Evolutionary conservation across 1,139 yeast species (phyloP), one percentile per base, ranked within the genome.

Genomic region (Geotrichum aggregatum): DNA sequence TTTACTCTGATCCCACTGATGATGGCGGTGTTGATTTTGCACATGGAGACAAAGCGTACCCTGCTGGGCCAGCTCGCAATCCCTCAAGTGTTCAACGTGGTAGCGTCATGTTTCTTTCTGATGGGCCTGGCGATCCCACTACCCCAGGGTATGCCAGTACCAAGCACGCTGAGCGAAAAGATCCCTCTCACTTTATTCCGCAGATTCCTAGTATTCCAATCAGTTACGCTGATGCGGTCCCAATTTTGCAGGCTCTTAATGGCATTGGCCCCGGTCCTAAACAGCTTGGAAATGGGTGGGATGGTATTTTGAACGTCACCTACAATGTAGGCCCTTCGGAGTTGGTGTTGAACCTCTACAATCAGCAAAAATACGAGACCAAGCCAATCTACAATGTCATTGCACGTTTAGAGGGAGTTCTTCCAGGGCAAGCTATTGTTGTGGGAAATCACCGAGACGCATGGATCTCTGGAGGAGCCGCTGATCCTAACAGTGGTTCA

Each of bases 121-220:
- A 77, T 45, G 71, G 75, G 3, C 95, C 96, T 1, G 96, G 96
- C 47, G 96, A 89, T 64, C 96, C 96, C 40, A 82, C 95, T 1
- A 84, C 95, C 2, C 95, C 95, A 19, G 92, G 92, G 0, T 82
- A 80, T 61, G 82, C 94, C 3, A 82, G 88, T 41, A 82, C 79
- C 56, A 64, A 61, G 1, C 76, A 71, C 31, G 76, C 76, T 19
- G 66, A 72, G 31, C 71, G 84, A 52, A 61, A 66, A 6, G 80
- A 76, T 54, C 84, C 85, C 0, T 59, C 65, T 52, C 57, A 62
- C 16, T 64, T 73, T 4, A 84, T 79, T 47, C 87, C 87, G 14
- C 65, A 65, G 14, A 83, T 83, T 53, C 88, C 88, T 5, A 77
- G 79, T 21, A 64, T 83, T 43, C 88, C 88, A 14, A 75, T 83